Evolutionary conservation across 2,329 filamentous ascomycete genomes (phyloP).

Genomic region (Penicillium sp.): DNA sequence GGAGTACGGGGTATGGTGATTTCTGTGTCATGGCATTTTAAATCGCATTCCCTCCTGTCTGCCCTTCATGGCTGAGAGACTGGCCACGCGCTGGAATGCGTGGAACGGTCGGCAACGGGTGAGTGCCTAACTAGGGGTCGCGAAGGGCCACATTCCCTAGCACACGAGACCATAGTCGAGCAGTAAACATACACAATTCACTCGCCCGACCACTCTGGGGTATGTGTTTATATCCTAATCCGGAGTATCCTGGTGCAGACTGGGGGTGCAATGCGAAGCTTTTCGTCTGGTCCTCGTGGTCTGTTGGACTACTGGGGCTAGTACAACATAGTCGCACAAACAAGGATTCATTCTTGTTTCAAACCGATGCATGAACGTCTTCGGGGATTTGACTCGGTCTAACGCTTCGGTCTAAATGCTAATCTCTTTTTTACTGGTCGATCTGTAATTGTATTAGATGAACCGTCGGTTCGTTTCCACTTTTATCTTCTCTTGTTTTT

Average conservation of each 20-base stretch:
- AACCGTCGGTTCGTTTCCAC: neutral
- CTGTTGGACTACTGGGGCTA: neutral
- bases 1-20: neutral
- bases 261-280: neutral
- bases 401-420: neutral
- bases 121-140: constrained; percentile 8
- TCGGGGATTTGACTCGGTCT: neutral
- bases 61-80: neutral
- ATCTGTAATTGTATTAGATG: neutral
- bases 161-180: neutral
- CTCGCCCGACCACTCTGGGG: neutral
- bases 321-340: neutral
- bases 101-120: neutral
- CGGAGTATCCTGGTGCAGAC: neutral
- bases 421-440: neutral
- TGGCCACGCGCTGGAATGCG: constrained; percentile 13
- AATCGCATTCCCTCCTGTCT: constrained; percentile 14
- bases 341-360: constrained; percentile 11
- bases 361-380: constrained; percentile 1
- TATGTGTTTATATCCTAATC: neutral
- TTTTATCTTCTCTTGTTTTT: no score
- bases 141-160: constrained; percentile 12
- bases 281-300: neutral
- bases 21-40: constrained; percentile 6
- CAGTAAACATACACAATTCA: neutral